These are phyloP conservation scores for Tricholoma flavovirens DNA, from an alignment of 768 basidiomycete genomes.

Conservation along the genomic window DNA sequence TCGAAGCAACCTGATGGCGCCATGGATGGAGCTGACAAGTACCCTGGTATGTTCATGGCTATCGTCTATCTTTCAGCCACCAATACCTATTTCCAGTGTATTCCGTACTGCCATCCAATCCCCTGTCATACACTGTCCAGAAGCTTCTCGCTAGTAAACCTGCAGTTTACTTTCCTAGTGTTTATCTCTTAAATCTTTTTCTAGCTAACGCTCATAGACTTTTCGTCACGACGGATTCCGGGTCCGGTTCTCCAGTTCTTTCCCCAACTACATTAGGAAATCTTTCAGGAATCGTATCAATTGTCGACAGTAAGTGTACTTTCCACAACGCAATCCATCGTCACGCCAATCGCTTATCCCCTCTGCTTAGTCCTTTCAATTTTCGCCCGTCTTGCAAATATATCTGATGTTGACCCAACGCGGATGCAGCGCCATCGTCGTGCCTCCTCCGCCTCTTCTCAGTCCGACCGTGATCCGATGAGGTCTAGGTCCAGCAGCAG, in stretches of 20 bases:
- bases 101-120: slow-evolving; percentile 60
- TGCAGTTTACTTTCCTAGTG: not conserved
- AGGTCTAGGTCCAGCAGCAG: slow-evolving; percentile 38
- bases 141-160: slow-evolving; percentile 75
- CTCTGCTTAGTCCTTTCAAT: slow-evolving; percentile 58
- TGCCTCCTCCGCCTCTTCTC: slow-evolving; percentile 67
- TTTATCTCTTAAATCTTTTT: slow-evolving; percentile 3
- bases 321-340: not conserved
- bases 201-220: slow-evolving; percentile 75
- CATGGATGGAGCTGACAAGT: slow-evolving; percentile 73
- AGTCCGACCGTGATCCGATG: slow-evolving; percentile 36
- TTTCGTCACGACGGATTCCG: slow-evolving; percentile 66
- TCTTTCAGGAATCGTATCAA: slow-evolving; percentile 72
- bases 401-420: slow-evolving; percentile 71
- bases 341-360: not conserved
- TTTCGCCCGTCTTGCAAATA: slow-evolving; percentile 70
- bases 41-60: slow-evolving; percentile 48
- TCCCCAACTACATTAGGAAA: slow-evolving; percentile 38
- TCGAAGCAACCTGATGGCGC: slow-evolving; percentile 63
- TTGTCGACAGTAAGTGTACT: slow-evolving; percentile 63
- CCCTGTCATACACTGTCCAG: slow-evolving; percentile 66
- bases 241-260: slow-evolving; percentile 44
- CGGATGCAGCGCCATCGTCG: slow-evolving; percentile 76
- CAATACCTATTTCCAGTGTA: slow-evolving; percentile 45
- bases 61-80: not conserved